phyloP scores from a whole-genome alignment of 306 rosid species.

The Rosa lucieae region DNA sequence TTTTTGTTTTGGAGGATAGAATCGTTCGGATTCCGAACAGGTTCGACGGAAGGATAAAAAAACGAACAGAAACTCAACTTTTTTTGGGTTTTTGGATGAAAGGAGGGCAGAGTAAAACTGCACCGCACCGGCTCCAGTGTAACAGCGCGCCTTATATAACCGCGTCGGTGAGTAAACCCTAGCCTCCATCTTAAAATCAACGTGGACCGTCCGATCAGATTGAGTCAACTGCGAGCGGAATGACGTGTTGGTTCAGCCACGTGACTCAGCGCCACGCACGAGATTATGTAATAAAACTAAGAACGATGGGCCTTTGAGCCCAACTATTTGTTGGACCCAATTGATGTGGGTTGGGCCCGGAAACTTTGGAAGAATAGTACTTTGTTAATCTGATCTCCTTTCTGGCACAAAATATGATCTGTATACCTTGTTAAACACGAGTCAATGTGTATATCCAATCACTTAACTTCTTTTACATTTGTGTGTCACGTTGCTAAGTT shows the following conservation, averaged over 20 bases:
- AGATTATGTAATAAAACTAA: neutral
- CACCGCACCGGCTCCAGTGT: slow-evolving; percentile 48
- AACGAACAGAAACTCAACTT: neutral
- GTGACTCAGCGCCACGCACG: neutral
- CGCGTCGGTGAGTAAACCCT: slow-evolving; percentile 37
- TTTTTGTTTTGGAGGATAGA: slow-evolving; percentile 11
- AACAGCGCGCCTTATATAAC: slow-evolving; percentile 37
- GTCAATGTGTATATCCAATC: too few relatives aligned
- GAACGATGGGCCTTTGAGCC: neutral
- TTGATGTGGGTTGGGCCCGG: neutral
- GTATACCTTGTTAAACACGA: too few relatives aligned
- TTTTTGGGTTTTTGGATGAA: slow-evolving; percentile 26
- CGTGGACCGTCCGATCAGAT: slow-evolving; percentile 28
- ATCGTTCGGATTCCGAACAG: slow-evolving; percentile 15
- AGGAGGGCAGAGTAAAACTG: slow-evolving; percentile 67
- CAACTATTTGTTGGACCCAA: too few relatives aligned
- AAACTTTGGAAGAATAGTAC: too few relatives aligned
- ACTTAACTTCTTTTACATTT: too few relatives aligned
- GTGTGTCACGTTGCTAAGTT: too few relatives aligned
- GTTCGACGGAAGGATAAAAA: neutral
- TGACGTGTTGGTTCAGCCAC: neutral
- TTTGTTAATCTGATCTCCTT: too few relatives aligned
- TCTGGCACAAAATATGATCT: too few relatives aligned
- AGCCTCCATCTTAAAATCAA: slow-evolving; percentile 9
- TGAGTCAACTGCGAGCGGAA: neutral